phyloP scores from a whole-genome alignment of 306 rosid genomes.

The Aeschynomene evenia region DNA sequence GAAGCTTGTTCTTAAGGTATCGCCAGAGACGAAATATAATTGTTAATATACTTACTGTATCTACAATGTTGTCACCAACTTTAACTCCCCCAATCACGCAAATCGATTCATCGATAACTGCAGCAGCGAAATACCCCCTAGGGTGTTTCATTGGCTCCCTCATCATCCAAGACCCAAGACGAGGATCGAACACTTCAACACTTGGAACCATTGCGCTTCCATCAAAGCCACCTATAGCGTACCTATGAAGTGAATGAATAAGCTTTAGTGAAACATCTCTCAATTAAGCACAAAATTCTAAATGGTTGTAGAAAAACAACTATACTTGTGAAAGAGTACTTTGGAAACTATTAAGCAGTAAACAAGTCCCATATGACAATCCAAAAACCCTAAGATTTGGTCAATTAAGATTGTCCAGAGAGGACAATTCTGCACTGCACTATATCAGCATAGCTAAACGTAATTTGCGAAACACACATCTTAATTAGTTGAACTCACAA shows the following conservation, averaged over 20 bases:
- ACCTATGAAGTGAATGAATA: slow-evolving; percentile 41
- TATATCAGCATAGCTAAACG: neutral
- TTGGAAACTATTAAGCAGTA: slow-evolving; percentile 3
- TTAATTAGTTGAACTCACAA: slow-evolving; percentile 44
- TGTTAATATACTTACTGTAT: slow-evolving; percentile 44
- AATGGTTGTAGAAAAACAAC: too few relatives aligned
- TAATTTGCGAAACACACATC: slow-evolving; percentile 4
- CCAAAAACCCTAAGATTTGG: neutral
- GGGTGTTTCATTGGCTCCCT: slow-evolving; percentile 62
- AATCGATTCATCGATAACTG: slow-evolving; percentile 58
- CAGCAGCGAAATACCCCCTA: slow-evolving; percentile 75
- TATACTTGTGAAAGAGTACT: neutral
- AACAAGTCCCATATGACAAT: neutral
- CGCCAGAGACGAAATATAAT: neutral
- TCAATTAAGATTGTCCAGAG: neutral
- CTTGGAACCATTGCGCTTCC: slow-evolving; percentile 61
- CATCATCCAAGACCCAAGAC: slow-evolving; percentile 61
- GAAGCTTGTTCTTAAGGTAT: neutral
- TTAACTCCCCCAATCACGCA: slow-evolving; percentile 64
- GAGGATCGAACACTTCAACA: slow-evolving; percentile 79
- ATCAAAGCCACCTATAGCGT: slow-evolving; percentile 72
- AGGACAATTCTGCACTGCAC: slow-evolving; percentile 5
- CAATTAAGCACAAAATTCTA: neutral
- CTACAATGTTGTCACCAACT: slow-evolving; percentile 35
- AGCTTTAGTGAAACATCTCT: neutral